Percentiles rank a stretch among this genome's conserved stretches.
These are phyloP conservation scores for Alternaria consortialis DNA, from an alignment of 2,329 filamentous ascomycete genomes.

Conservation along the genomic window DNA sequence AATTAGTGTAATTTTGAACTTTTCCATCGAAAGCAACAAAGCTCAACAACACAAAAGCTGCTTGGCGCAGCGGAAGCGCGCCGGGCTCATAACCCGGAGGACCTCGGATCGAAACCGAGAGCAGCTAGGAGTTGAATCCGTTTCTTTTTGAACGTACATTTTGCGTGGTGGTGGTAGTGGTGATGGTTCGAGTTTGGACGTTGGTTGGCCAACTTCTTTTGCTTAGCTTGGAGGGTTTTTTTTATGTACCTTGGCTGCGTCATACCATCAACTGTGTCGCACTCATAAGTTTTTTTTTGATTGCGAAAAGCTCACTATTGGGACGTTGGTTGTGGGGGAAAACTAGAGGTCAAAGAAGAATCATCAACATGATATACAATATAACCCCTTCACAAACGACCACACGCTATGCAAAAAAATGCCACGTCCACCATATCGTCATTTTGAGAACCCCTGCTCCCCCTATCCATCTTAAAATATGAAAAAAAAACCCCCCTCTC, in stretches of 20 bases:
- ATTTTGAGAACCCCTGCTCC: neutral
- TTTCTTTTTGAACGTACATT: conserved; percentile 2
- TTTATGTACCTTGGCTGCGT: too few relatives aligned
- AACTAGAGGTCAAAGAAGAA: neutral
- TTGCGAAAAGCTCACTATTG: too few relatives aligned
- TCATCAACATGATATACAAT: neutral
- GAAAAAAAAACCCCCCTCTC: neutral
- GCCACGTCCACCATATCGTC: neutral
- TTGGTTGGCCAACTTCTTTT: too few relatives aligned
- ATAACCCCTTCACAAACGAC: neutral
- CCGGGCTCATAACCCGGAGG: conserved; percentile 51
- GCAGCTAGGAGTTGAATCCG: conserved; percentile 20
- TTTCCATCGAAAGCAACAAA: neutral
- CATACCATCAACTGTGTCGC: too few relatives aligned
- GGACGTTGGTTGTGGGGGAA: too few relatives aligned
- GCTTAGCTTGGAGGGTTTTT: too few relatives aligned
- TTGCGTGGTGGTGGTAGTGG: neutral
- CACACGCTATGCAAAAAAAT: conserved; percentile 1
- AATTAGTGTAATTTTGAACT: accelerated
- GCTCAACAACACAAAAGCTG: conserved; percentile 28
- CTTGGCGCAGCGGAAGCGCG: conserved; percentile 49
- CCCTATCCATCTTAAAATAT: neutral
- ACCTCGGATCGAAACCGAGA: conserved; percentile 33
- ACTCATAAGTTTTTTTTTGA: too few relatives aligned
- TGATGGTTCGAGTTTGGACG: too few relatives aligned